Conservation (phyloP, 2,329 filamentous ascomycete species). For the Cercospora sp. region DNA sequence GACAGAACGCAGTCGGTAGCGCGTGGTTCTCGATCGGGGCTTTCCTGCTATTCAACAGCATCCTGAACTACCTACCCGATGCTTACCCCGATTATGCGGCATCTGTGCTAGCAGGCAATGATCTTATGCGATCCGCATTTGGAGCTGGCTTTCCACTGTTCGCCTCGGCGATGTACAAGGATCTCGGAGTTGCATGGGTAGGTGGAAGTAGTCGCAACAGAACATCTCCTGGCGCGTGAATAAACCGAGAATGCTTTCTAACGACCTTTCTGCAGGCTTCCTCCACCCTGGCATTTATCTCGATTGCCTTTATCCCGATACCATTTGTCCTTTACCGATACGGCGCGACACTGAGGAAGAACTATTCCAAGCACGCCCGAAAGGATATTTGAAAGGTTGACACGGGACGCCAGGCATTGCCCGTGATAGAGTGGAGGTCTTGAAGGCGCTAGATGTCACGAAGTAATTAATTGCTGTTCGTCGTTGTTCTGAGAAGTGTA, state of each 20-base stretch:
- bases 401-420: background rate
- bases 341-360: constrained; percentile 44
- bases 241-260: background rate
- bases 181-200: constrained; percentile 46
- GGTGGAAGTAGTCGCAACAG: background rate
- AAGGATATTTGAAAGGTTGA: constrained; percentile 41
- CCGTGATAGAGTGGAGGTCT: background rate
- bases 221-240: background rate
- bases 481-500: background rate
- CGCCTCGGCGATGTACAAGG: constrained; percentile 42
- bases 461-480: background rate
- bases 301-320: constrained; percentile 48
- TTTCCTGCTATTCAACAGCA: constrained; percentile 51
- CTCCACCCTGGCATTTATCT: constrained; percentile 44
- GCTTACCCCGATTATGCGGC: constrained; percentile 47
- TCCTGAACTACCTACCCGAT: constrained; percentile 48
- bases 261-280: constrained; percentile 26
- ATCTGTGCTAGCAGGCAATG: constrained; percentile 48
- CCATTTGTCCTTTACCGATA: constrained; percentile 49
- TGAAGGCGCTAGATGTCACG: background rate
- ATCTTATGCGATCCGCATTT: constrained; percentile 45
- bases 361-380: constrained; percentile 43
- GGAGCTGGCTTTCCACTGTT: constrained; percentile 41
- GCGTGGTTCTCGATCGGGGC: constrained; percentile 41
- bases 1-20: constrained; percentile 33